Evolutionary conservation across 495 filamentous ascomycete species (phyloP), one percentile per base, ranked within the genome.

Genomic region (Trichocladium antarcticum): DNA sequence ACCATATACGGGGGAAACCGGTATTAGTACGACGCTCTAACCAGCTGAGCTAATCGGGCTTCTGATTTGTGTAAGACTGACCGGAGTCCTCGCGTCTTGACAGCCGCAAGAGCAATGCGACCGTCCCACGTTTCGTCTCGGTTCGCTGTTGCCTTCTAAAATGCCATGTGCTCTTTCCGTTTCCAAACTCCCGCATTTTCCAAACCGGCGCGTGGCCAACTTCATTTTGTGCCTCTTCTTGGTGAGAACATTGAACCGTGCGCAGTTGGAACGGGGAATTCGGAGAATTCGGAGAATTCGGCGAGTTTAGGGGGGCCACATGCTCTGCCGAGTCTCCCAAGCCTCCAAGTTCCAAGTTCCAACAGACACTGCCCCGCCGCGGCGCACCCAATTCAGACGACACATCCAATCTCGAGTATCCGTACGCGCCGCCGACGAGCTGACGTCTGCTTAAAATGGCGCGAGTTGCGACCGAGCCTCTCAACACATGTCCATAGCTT

Each of bases 11-110:
- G 40, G 22, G 17, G 20, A 12, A 14, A 40, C 45, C 34, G 20
- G 29, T 60, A 60, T 60, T 60, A 60, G 58, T 60, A 60, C 58
- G 58, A 60, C 58, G 58, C 58, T 60, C 58, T 60, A 60, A 60
- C 58, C 58, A 60, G 55, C 58, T 60, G 58, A 60, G 58, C 58
- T 60, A 60, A 60, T 44, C 58, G 55, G 58, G 58, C 58, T 51
- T 47, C 11, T 16, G 36, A 4, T n/a, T 42, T 51, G 20, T 10
- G 20, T 32, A 17, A n/a, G 19, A 36, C 0, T 38, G 37, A 9
- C 35, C 4, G 11, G 11, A 17, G 1, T 39, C 6, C 37, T 21
- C 1, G 3, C 17, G 1, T n/a, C 5, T 37, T 37, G 5, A 32
- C 12, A 14, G 31, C 4, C 24, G 8, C 24, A n/a, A 29, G 10